These are phyloP conservation scores for Nannizzia gypsea DNA, from an alignment of 2,329 filamentous ascomycete genomes.

Conservation along the genomic window DNA sequence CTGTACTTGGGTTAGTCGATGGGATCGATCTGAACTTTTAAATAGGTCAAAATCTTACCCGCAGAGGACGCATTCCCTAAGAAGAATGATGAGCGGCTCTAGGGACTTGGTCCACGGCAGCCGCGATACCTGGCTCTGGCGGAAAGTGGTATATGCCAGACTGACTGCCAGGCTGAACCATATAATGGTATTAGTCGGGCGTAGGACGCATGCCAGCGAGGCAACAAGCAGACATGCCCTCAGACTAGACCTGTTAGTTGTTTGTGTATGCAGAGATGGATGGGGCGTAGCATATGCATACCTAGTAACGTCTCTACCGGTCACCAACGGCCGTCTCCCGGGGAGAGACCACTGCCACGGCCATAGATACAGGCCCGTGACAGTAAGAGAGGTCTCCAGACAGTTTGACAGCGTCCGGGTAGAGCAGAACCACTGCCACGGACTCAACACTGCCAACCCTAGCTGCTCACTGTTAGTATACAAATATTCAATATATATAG, in stretches of 20 bases:
- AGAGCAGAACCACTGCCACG: conserved; percentile 96
- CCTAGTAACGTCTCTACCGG: conserved; percentile 6
- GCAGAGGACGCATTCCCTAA: conserved; percentile 55
- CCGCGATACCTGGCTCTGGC: neutral
- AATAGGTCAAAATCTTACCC: conserved; percentile 23
- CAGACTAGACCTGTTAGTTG: conserved; percentile 31
- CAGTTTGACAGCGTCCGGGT: conserved; percentile 91
- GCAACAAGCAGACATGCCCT: conserved; percentile 60
- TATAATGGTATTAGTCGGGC: conserved; percentile 79
- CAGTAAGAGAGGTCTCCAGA: conserved; percentile 77
- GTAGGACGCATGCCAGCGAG: conserved; percentile 68
- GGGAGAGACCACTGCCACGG: conserved; percentile 59
- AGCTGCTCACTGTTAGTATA: conserved; percentile 40
- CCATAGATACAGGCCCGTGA: conserved; percentile 68
- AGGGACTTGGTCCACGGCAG: neutral
- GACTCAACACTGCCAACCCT: conserved; percentile 58
- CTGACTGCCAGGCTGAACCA: conserved; percentile 59
- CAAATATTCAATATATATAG: neutral
- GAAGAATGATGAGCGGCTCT: conserved; percentile 35
- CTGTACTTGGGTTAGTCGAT: conserved; percentile 2
- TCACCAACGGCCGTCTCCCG: conserved; percentile 6
- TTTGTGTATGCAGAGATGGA: neutral
- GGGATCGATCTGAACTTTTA: neutral
- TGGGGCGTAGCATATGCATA: neutral
- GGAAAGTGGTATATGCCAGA: conserved; percentile 30